Percentiles rank a stretch among this genome's conserved stretches.
These are phyloP conservation scores for Urtica urens DNA, from an alignment of 306 rosid genomes.

Conservation along the genomic window DNA sequence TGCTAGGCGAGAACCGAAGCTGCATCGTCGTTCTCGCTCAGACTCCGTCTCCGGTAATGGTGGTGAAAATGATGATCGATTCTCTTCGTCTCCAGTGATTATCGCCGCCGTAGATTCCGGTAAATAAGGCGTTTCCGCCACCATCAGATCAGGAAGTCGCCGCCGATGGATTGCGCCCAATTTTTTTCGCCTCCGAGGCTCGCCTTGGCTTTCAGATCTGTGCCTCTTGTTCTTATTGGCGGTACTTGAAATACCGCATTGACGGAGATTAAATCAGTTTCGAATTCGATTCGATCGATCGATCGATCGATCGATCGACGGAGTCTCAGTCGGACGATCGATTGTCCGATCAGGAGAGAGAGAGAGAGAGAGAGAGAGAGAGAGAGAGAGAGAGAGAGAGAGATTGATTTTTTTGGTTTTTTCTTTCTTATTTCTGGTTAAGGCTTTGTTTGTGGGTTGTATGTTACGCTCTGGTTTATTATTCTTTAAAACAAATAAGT, in stretches of 20 bases:
- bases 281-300: neutral
- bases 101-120: conserved; percentile 17
- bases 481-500: too few relatives aligned
- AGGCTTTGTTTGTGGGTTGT: too few relatives aligned
- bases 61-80: conserved; percentile 44
- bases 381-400: conserved; percentile 19
- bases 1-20: conserved; percentile 99
- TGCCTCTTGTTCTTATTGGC: conserved; percentile 9
- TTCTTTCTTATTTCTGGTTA: neutral
- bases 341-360: conserved; percentile 24
- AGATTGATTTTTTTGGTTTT: neutral
- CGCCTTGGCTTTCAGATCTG: conserved; percentile 27
- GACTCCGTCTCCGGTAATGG: too few relatives aligned
- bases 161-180: too few relatives aligned
- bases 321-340: conserved; percentile 5
- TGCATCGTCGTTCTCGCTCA: conserved; percentile 99
- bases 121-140: conserved; percentile 26
- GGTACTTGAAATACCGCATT: conserved; percentile 11
- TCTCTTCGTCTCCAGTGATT: conserved; percentile 23
- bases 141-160: conserved; percentile 54
- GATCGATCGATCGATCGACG: conserved; percentile 1
- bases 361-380: conserved; percentile 4
- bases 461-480: too few relatives aligned
- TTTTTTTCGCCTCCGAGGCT: conserved; percentile 29
- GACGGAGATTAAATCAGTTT: neutral